phyloP scores from a whole-genome alignment of 2,329 filamentous ascomycete species.

The Diaporthe amygdali region DNA sequence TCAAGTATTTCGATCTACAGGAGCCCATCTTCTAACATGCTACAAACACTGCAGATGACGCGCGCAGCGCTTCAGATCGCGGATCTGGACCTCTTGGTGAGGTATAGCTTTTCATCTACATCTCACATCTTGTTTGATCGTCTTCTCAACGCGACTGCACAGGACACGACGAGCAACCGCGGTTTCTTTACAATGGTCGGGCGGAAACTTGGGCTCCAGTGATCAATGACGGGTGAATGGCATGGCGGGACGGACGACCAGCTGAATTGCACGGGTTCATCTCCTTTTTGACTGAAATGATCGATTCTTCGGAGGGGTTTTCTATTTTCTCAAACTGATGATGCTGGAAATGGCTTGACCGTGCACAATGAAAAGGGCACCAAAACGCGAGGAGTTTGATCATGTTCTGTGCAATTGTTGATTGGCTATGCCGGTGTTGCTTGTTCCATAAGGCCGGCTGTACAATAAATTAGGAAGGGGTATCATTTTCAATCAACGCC shows the following conservation, averaged over 20 bases:
- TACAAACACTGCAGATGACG: background rate
- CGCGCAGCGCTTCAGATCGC: background rate
- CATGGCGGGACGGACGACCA: background rate
- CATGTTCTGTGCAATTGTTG: background rate
- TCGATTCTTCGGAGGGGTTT: background rate
- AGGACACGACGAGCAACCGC: constrained; percentile 8
- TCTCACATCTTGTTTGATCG: background rate
- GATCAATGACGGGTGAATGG: background rate
- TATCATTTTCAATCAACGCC: constrained; percentile 3
- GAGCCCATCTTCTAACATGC: background rate
- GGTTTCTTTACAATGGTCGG: constrained; percentile 23
- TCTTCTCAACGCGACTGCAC: constrained; percentile 17
- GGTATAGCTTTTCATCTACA: constrained; percentile 13
- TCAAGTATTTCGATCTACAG: background rate
- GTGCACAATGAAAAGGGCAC: background rate
- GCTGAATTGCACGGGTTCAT: background rate
- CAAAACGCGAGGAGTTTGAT: background rate
- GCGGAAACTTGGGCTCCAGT: constrained; percentile 18
- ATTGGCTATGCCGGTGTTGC: background rate
- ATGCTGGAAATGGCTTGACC: background rate
- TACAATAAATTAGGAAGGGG: background rate
- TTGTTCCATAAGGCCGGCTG: background rate
- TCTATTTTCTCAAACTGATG: background rate
- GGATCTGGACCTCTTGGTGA: constrained; percentile 16
- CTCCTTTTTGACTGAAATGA: background rate